phyloP scores from a whole-genome alignment of 2,329 filamentous ascomycete species.

The Xylariomycetidae sp. region DNA sequence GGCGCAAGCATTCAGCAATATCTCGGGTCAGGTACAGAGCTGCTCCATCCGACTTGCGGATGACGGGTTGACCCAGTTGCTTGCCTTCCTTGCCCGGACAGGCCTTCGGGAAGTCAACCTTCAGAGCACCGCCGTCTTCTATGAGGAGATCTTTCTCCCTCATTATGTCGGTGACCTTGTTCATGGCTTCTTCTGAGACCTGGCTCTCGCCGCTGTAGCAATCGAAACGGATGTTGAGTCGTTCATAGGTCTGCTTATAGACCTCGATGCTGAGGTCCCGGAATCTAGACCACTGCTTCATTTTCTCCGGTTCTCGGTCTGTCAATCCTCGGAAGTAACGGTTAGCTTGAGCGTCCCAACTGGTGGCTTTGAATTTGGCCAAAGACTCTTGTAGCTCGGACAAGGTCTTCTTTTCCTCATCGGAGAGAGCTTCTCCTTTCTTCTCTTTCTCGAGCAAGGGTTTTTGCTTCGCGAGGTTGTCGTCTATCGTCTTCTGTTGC shows the following conservation, averaged over 20 bases:
- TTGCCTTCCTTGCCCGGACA: conserved; percentile 61
- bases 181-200: conserved; percentile 62
- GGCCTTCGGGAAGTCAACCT: conserved; percentile 67
- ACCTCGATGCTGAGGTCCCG: conserved; percentile 52
- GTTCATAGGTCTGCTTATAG: conserved; percentile 53
- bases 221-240: conserved; percentile 57
- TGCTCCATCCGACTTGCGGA: conserved; percentile 69
- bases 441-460: conserved; percentile 30
- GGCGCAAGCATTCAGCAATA: conserved; percentile 65
- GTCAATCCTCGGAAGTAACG: conserved; percentile 60
- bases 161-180: conserved; percentile 54
- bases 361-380: too few relatives aligned
- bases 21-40: conserved; percentile 74
- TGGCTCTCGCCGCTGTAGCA: conserved; percentile 68
- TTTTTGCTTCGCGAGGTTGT: conserved; percentile 35
- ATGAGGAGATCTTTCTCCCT: conserved; percentile 59
- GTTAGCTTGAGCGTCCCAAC: conserved; percentile 45
- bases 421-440: background rate
- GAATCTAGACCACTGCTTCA: conserved; percentile 53
- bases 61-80: conserved; percentile 62
- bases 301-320: conserved; percentile 48
- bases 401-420: conserved; percentile 27
- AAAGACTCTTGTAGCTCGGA: too few relatives aligned
- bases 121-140: conserved; percentile 64
- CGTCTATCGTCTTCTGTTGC: conserved; percentile 51